Evolutionary conservation across 345 rosid species (phyloP).

Genomic region (Geranium brycei): DNA sequence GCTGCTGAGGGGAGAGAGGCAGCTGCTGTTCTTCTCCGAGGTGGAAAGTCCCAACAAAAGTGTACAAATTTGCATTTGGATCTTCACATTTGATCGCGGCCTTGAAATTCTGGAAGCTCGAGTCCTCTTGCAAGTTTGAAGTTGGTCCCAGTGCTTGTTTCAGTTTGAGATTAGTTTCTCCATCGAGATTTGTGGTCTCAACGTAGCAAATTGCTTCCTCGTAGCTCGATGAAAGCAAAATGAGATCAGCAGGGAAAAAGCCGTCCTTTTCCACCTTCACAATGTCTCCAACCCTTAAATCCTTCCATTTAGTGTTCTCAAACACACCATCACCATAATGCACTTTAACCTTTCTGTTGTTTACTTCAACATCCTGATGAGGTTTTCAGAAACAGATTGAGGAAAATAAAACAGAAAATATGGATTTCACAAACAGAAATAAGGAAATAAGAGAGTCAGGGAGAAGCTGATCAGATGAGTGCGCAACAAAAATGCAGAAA

Average conservation of each 20-base stretch:
- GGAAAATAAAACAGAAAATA: background rate
- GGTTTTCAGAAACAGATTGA: background rate
- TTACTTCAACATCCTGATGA: conserved; percentile 54
- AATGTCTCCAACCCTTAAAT: conserved; percentile 74
- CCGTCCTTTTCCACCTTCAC: conserved; percentile 86
- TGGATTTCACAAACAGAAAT: no score
- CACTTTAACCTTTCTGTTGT: conserved; percentile 60
- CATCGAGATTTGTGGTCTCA: conserved; percentile 89
- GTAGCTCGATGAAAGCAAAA: conserved; percentile 68
- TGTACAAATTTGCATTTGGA: conserved; percentile 41
- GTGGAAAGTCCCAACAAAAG: conserved; percentile 13
- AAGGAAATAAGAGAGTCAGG: no score
- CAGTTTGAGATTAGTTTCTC: conserved; percentile 85
- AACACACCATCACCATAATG: conserved; percentile 57
- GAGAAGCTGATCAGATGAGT: no score
- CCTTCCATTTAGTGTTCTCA: conserved; percentile 48
- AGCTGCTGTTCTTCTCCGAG: background rate
- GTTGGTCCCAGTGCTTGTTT: conserved; percentile 67
- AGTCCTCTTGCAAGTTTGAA: conserved; percentile 45
- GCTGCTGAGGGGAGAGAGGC: background rate
- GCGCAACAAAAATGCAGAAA: no score
- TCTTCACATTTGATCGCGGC: conserved; percentile 78
- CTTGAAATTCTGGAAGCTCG: conserved; percentile 49
- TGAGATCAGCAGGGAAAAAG: conserved; percentile 94
- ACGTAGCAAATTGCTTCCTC: conserved; percentile 94